These are phyloP conservation scores for Pseudogymnoascus sp. DNA, from an alignment of 2,329 filamentous ascomycete genomes.

Conservation along the genomic window DNA sequence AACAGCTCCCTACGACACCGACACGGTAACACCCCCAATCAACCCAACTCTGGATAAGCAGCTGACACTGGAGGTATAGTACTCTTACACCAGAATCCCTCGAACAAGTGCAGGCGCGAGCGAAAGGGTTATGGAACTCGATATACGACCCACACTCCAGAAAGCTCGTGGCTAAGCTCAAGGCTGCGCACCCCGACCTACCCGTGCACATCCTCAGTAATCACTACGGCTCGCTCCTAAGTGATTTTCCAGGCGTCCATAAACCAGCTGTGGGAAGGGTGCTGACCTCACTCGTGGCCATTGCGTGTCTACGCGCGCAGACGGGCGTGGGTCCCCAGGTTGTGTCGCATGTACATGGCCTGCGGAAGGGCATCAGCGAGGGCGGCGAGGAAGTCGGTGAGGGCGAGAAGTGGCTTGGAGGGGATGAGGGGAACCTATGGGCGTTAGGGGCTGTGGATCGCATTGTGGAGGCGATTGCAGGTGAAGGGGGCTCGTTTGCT, in stretches of 20 bases:
- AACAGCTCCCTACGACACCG: conserved; percentile 43
- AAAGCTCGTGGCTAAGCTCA: conserved; percentile 64
- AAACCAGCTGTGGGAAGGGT: conserved; percentile 53
- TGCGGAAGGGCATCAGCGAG: conserved; percentile 67
- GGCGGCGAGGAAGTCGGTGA: conserved; percentile 44
- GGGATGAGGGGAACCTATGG: conserved; percentile 58
- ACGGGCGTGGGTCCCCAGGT: conserved; percentile 79
- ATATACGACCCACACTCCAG: conserved; percentile 68
- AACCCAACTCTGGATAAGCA: not conserved
- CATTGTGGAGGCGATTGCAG: conserved; percentile 44
- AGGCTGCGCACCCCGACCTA: conserved; percentile 68
- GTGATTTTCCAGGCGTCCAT: conserved; percentile 42
- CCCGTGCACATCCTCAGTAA: conserved; percentile 69
- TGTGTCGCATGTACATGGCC: conserved; percentile 69
- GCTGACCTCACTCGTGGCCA: conserved; percentile 63
- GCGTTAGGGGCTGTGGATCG: conserved; percentile 52
- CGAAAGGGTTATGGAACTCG: conserved; percentile 61
- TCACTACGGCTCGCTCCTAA: conserved; percentile 66
- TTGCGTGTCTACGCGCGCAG: conserved; percentile 68
- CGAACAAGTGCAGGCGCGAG: conserved; percentile 45
- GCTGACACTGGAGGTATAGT: conserved; percentile 22
- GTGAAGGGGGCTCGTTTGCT: conserved; percentile 42
- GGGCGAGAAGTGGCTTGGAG: conserved; percentile 52
- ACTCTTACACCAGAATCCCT: conserved; percentile 44
- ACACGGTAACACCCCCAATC: conserved; percentile 31